These are phyloP conservation scores for Garcia nutans DNA, from an alignment of 345 rosid genomes.

Conservation along the genomic window DNA sequence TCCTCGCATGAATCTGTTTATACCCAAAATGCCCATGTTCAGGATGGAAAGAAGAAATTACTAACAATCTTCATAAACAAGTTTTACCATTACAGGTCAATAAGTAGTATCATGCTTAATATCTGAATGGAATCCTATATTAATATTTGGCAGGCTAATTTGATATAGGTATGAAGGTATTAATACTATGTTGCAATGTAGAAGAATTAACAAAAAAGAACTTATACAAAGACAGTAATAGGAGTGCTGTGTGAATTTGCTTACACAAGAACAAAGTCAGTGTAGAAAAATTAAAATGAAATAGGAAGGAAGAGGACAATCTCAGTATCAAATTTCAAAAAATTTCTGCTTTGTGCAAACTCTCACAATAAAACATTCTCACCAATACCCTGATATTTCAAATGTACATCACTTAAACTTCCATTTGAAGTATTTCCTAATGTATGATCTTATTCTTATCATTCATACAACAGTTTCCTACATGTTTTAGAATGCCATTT, in stretches of 20 bases:
- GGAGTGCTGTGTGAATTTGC: not conserved
- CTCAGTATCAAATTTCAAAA: not conserved
- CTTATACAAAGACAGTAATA: not conserved
- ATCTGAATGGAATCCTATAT: not conserved
- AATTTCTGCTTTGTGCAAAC: not conserved
- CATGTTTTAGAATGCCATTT: not conserved
- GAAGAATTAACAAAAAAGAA: not conserved
- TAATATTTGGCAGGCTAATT: not conserved
- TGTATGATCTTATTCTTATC: not conserved
- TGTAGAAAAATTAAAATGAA: not conserved
- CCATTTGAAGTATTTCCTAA: not conserved
- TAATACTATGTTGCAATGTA: not conserved
- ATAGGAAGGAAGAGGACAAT: not conserved
- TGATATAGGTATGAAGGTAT: not conserved
- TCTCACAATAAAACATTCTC: not conserved
- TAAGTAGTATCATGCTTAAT: not conserved
- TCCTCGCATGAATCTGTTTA: constrained; percentile 86
- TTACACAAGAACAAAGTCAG: constrained; percentile 7
- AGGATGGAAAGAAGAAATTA: constrained; percentile 13
- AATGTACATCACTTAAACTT: not conserved
- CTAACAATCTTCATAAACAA: constrained; percentile 8
- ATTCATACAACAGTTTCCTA: not conserved
- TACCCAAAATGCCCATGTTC: not conserved
- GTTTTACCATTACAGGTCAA: constrained; percentile 10
- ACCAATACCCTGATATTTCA: not conserved